Evolutionary conservation across 257 asterid species (phyloP).

Genomic region (Solanum corneliomulleri): DNA sequence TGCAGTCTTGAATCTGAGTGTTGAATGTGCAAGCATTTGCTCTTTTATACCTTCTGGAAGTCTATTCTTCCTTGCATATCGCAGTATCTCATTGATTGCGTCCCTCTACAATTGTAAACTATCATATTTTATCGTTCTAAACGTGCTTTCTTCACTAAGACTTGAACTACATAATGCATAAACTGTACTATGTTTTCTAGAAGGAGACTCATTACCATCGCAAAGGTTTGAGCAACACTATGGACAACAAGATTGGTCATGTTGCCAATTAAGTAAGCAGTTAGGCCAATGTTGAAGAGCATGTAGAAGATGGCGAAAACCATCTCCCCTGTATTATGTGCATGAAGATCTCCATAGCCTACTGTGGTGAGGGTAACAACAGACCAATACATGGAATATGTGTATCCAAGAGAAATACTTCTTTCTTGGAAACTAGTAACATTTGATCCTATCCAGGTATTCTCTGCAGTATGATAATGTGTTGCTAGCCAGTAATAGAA

Average conservation of each 20-base stretch:
- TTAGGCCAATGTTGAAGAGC: conserved; percentile 93
- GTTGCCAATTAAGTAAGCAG: conserved; percentile 88
- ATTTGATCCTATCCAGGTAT: conserved; percentile 73
- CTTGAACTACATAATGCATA: background rate
- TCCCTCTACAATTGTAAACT: conserved; percentile 47
- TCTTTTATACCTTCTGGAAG: conserved; percentile 75
- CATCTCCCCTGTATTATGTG: conserved; percentile 76
- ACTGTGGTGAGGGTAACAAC: conserved; percentile 82
- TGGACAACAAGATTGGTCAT: conserved; percentile 92
- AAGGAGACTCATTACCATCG: conserved; percentile 41
- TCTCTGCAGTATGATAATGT: conserved; percentile 24
- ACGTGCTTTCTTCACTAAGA: background rate
- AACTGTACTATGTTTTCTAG: background rate
- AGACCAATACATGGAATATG: conserved; percentile 83
- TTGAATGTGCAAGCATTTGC: conserved; percentile 79
- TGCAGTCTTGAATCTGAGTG: conserved; percentile 83
- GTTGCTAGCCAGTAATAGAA: conserved; percentile 78
- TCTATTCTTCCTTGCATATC: conserved; percentile 76
- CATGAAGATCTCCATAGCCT: conserved; percentile 88
- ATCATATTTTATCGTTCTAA: background rate
- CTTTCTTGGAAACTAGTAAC: conserved; percentile 45
- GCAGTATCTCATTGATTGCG: conserved; percentile 50
- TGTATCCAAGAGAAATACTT: conserved; percentile 66
- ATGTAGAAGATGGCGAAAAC: conserved; percentile 71
- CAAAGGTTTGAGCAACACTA: conserved; percentile 55